These are phyloP conservation scores for Termitomyces sp. DNA, from an alignment of 768 basidiomycete genomes.

Conservation along the genomic window DNA sequence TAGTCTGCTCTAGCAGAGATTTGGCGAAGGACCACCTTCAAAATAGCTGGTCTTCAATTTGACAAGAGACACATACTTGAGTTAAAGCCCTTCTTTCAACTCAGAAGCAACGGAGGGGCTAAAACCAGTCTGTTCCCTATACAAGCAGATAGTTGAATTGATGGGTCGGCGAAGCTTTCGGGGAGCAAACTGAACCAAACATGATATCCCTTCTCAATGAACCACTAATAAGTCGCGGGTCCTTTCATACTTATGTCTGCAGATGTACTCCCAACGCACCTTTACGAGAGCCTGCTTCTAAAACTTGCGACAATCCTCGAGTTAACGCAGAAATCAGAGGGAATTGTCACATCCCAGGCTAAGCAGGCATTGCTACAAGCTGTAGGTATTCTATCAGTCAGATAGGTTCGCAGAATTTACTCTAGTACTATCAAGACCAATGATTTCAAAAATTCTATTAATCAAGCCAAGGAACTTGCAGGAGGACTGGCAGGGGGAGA, in stretches of 20 bases:
- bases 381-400: conserved; percentile 24
- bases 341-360: conserved; percentile 45
- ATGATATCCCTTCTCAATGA: background rate
- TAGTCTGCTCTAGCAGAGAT: background rate
- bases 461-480: conserved; percentile 56
- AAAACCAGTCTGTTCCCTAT: background rate
- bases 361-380: conserved; percentile 66
- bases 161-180: too few relatives aligned
- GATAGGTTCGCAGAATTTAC: background rate
- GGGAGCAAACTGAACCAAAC: background rate
- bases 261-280: conserved; percentile 33
- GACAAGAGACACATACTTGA: background rate
- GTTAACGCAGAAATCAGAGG: conserved; percentile 52
- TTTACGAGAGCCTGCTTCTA: conserved; percentile 52
- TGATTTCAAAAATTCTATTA: conserved; percentile 56
- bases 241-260: conserved; percentile 18
- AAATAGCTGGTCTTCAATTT: background rate
- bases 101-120: background rate
- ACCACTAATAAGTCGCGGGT: background rate
- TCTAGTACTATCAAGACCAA: conserved; percentile 44
- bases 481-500: conserved; percentile 65
- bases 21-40: background rate
- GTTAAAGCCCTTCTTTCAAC: background rate
- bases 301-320: conserved; percentile 60
- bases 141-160: background rate